These are phyloP conservation scores for Penicillium frequentans DNA, from an alignment of 2,329 filamentous ascomycete genomes.

Conservation along the genomic window DNA sequence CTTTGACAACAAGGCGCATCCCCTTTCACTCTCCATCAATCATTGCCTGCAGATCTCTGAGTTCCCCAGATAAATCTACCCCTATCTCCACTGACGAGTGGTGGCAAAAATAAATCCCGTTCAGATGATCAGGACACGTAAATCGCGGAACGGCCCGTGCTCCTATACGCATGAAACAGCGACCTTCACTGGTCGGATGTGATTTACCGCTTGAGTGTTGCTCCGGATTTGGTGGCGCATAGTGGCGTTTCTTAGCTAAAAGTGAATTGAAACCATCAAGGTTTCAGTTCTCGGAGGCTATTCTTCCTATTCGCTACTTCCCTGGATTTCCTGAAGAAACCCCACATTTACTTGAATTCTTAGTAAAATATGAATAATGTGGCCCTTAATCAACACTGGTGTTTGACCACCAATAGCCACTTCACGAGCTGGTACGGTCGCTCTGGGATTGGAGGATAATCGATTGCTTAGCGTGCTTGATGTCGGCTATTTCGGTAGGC, in stretches of 20 bases:
- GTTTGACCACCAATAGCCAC: conserved; percentile 4
- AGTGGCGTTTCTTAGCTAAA: not conserved
- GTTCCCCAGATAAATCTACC: not conserved
- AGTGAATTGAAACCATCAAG: conserved; percentile 1
- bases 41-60: not conserved
- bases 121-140: not conserved
- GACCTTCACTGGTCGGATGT: not conserved
- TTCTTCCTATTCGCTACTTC: not conserved
- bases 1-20: not conserved
- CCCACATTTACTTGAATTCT: not conserved
- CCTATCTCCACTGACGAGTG: not conserved
- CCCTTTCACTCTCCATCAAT: not conserved
- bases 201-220: not conserved
- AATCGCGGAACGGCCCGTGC: conserved; percentile 1
- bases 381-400: not conserved
- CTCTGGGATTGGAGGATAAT: conserved; percentile 10
- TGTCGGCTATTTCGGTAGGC: not conserved
- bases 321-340: not conserved
- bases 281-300: not conserved
- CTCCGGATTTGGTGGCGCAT: not conserved
- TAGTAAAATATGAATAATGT: not conserved
- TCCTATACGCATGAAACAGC: not conserved
- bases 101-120: conserved; percentile 11
- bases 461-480: not conserved
- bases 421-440: not conserved